These are phyloP conservation scores for Inonotus obliquus DNA, from an alignment of 1,284 basidiomycete species.

Conservation along the genomic window DNA sequence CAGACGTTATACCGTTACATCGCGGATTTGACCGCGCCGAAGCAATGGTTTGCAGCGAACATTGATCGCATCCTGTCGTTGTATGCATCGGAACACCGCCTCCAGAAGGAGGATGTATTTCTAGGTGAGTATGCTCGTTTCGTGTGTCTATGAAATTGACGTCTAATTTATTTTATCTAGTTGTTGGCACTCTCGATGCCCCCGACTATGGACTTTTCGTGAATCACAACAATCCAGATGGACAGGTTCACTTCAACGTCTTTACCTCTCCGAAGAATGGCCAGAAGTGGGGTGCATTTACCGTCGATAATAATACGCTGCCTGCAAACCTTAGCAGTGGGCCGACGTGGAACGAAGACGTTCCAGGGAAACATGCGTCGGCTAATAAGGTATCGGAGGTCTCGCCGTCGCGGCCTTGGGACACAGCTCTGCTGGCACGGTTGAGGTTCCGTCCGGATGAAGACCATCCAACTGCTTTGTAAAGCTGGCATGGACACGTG, in stretches of 20 bases:
- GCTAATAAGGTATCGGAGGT: conserved; percentile 48
- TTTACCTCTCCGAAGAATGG: conserved; percentile 45
- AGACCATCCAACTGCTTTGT: conserved; percentile 48
- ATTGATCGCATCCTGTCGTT: conserved; percentile 56
- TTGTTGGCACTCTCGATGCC: conserved; percentile 65
- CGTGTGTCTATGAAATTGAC: not conserved
- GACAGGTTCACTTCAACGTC: conserved; percentile 66
- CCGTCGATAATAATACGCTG: conserved; percentile 41
- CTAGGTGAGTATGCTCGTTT: conserved; percentile 43
- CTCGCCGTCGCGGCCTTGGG: conserved; percentile 28
- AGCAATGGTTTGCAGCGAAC: conserved; percentile 68
- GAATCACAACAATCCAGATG: conserved; percentile 62
- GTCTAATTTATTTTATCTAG: conserved; percentile 31
- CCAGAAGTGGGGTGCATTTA: conserved; percentile 66
- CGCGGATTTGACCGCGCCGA: conserved; percentile 52
- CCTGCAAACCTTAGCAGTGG: conserved; percentile 32
- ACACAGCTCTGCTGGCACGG: conserved; percentile 47
- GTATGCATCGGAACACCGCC: conserved; percentile 48
- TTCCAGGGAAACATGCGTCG: conserved; percentile 32
- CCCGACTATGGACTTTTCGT: conserved; percentile 67
- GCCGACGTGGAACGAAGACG: conserved; percentile 37
- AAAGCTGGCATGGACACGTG: not conserved
- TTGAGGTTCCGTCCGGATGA: conserved; percentile 53
- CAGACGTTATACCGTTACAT: conserved; percentile 65
- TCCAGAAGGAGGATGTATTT: conserved; percentile 66